Evolutionary conservation across 257 asterid genomes (phyloP).

Genomic region (Dorcoceras hygrometricum): DNA sequence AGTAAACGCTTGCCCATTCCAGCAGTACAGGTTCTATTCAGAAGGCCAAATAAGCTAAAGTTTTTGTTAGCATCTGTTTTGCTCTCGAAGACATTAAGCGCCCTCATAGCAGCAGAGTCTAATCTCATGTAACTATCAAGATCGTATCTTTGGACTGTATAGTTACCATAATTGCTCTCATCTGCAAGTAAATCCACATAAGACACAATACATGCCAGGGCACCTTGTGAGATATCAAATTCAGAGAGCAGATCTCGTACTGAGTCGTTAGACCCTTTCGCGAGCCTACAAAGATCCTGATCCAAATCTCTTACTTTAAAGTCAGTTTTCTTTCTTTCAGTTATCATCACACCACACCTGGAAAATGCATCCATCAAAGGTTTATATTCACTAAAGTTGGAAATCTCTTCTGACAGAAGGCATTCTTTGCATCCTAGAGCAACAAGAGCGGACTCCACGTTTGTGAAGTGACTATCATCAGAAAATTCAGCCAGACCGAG

Average conservation of each 20-base stretch:
- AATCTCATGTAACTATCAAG: conserved; percentile 91
- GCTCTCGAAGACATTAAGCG: conserved; percentile 96
- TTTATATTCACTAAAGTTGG: conserved; percentile 63
- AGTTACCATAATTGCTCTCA: conserved; percentile 86
- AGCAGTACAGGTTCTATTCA: conserved; percentile 93
- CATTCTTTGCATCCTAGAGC: conserved; percentile 98
- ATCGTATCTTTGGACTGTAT: conserved; percentile 55
- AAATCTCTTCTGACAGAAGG: conserved; percentile 64
- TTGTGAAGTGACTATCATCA: conserved; percentile 92
- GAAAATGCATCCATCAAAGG: conserved; percentile 72
- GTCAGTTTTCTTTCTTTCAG: conserved; percentile 80
- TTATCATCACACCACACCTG: conserved; percentile 86
- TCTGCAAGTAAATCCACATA: conserved; percentile 86
- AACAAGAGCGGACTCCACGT: conserved; percentile 85
- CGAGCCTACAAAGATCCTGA: conserved; percentile 88
- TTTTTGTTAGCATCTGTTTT: conserved; percentile 93
- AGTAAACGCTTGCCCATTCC: conserved; percentile 97
- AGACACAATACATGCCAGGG: conserved; percentile 69
- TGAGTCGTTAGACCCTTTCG: conserved; percentile 80
- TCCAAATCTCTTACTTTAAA: conserved; percentile 84
- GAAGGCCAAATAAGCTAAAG: conserved; percentile 91
- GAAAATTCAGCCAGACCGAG: conserved; percentile 92
- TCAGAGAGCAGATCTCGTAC: conserved; percentile 76
- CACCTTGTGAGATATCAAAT: conserved; percentile 76
- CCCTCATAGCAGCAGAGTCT: conserved; percentile 99